phyloP scores from a whole-genome alignment of 805 yeast genomes.

The Brettanomyces anomalus region DNA sequence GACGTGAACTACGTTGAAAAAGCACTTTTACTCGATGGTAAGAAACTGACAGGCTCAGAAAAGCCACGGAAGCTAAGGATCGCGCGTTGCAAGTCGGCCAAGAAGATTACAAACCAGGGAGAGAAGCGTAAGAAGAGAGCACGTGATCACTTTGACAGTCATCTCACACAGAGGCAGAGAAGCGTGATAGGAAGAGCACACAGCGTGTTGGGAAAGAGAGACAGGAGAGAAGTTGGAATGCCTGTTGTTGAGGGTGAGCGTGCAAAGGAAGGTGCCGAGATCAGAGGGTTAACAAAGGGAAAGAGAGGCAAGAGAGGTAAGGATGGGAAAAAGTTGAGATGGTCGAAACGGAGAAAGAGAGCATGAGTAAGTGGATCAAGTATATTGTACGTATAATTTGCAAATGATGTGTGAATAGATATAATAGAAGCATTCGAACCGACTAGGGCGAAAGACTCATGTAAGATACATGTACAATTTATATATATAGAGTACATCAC shows the following conservation, averaged over 20 bases:
- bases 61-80: conserved; percentile 63
- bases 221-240: conserved; percentile 58
- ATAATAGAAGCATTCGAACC: too few species aligned
- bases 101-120: neutral
- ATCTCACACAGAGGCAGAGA: conserved; percentile 56
- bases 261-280: conserved; percentile 58
- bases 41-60: conserved; percentile 33
- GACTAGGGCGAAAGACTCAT: too few species aligned
- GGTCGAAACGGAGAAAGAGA: conserved; percentile 30
- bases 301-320: conserved; percentile 42
- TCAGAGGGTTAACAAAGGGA: conserved; percentile 50
- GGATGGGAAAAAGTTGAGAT: conserved; percentile 29
- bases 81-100: conserved; percentile 48
- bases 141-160: conserved; percentile 9
- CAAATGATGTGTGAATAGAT: too few species aligned
- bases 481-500: too few species aligned
- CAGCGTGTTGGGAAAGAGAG: conserved; percentile 69
- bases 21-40: conserved; percentile 70
- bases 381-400: too few species aligned
- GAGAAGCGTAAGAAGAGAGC: conserved; percentile 18
- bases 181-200: conserved; percentile 76
- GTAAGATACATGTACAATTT: too few species aligned
- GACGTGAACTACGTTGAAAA: conserved; percentile 66
- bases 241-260: conserved; percentile 64
- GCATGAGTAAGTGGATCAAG: conserved; percentile 4